Evolutionary conservation across 352 stramenopile species (phyloP), one percentile per base, ranked within the genome.

Genomic region (Blastocystis hominis): DNA sequence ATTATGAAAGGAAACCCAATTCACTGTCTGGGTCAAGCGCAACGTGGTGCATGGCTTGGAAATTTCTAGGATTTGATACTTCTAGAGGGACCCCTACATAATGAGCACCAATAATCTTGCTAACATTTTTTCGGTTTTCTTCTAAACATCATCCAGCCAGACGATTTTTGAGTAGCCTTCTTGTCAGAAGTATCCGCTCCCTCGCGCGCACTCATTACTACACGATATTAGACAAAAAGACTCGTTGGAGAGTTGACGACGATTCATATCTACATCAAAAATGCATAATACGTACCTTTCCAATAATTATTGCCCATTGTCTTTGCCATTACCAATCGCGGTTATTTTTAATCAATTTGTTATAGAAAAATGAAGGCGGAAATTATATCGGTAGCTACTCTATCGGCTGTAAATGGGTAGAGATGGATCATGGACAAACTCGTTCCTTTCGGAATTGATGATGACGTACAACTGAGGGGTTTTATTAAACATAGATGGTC

Each of bases 41-140:
- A 40, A 92, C 91, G 59, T 92, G 90, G 54, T 91, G 88, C 47
- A 90, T 86, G 75, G 90, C 89, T 70, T 92, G 89, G 44, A 92
- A 86, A 59, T 92, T 92, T 50, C 40, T 77, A 24, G 77, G 77
- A 46, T 87, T 87, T 47, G 77, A 87, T 38, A 87, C 72, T 34
- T 84, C 72, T 6, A 84, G 47, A 44, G 72, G 72, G 54, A 84
- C 72, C 72, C 72, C 72, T 84, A 66, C 50, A 59, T 40, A 0
- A 20, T 84, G 10, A 68, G 4, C 20, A 2, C 17, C 36, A 9
- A 5, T n/a, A 47, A 4, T 17, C 13, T 42, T 0, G 15, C 54
- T 61, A 17, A 84, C 72, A 84, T 84, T 84, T 84, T 30, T 50
- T 66, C 38, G 50, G 72, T 47, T 64, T 84, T 34, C 72, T 59